A percentile compares a stretch with the other conserved stretches of the same genome.
phyloP scores from a whole-genome alignment of 768 basidiomycete genomes.

The Lactarius indigo region DNA sequence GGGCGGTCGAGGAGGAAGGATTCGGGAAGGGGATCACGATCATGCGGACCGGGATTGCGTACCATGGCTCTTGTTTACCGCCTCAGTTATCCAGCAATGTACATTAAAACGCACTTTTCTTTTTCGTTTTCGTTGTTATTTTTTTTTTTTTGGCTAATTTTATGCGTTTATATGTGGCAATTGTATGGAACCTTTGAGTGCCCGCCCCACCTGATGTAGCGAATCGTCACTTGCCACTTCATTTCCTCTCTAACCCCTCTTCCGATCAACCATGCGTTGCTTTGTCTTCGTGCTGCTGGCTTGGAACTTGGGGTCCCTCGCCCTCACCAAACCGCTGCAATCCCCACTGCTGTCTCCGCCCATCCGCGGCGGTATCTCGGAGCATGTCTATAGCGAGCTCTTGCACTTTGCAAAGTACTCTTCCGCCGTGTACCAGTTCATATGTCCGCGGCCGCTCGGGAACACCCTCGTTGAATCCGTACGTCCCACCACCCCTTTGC shows the following conservation, averaged over 20 bases:
- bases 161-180: not conserved
- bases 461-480: constrained; percentile 43
- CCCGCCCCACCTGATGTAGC: not conserved
- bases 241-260: not conserved
- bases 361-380: not conserved
- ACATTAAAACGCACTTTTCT: constrained; percentile 25
- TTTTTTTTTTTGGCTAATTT: not conserved
- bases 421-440: constrained; percentile 45
- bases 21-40: constrained; percentile 38
- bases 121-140: not conserved
- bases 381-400: constrained; percentile 37
- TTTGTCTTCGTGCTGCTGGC: not conserved
- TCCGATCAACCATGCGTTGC: constrained; percentile 1
- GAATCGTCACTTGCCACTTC: not conserved
- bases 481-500: constrained; percentile 18
- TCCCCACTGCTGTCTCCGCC: not conserved
- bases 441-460: constrained; percentile 49
- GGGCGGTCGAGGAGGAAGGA: constrained; percentile 10
- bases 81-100: constrained; percentile 32
- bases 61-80: constrained; percentile 47
- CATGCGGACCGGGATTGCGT: constrained; percentile 57
- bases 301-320: not conserved
- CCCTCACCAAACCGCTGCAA: not conserved
- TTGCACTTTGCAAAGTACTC: constrained; percentile 48
- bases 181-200: not conserved